Evolutionary conservation across 805 yeast species (phyloP).

Genomic region (Ogataea parapolymorpha): DNA sequence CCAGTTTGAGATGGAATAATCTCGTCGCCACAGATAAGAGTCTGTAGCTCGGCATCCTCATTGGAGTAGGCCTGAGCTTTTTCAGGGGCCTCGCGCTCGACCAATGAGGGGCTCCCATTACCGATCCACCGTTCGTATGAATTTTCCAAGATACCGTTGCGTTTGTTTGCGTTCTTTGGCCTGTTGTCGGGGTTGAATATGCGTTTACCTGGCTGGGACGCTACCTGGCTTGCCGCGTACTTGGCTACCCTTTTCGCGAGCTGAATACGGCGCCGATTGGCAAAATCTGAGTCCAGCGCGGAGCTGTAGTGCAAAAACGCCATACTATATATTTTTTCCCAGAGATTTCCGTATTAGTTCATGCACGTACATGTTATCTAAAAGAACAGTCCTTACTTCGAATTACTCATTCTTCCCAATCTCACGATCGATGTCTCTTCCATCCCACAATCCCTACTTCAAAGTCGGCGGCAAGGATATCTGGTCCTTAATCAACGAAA

Average conservation of each 20-base stretch:
- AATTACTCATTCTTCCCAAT: neutral
- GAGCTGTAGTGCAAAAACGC: constrained; percentile 6
- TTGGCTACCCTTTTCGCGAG: constrained; percentile 5
- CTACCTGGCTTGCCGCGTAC: constrained; percentile 7
- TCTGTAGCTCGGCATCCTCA: constrained; percentile 6
- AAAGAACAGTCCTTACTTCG: neutral
- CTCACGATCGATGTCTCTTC: constrained; percentile 28
- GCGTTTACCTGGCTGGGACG: neutral
- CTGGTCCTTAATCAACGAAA: constrained; percentile 92
- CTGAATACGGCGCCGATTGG: constrained; percentile 4
- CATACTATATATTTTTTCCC: constrained; percentile 1
- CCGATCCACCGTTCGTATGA: constrained; percentile 24
- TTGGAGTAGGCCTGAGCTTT: neutral
- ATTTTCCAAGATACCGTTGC: constrained; percentile 17
- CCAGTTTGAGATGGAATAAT: constrained; percentile 9
- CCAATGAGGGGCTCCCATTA: constrained; percentile 3
- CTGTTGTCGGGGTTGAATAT: constrained; percentile 13
- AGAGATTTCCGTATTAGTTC: constrained; percentile 3
- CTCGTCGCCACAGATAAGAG: constrained; percentile 14
- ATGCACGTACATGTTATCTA: constrained; percentile 11
- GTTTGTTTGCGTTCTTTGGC: constrained; percentile 11
- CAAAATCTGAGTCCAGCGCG: constrained; percentile 7
- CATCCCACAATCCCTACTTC: constrained; percentile 64
- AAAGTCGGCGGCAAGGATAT: constrained; percentile 78
- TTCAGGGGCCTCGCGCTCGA: neutral